These are phyloP conservation scores for Capronia epimyces DNA, from an alignment of 2,329 filamentous ascomycete genomes.

Conservation along the genomic window DNA sequence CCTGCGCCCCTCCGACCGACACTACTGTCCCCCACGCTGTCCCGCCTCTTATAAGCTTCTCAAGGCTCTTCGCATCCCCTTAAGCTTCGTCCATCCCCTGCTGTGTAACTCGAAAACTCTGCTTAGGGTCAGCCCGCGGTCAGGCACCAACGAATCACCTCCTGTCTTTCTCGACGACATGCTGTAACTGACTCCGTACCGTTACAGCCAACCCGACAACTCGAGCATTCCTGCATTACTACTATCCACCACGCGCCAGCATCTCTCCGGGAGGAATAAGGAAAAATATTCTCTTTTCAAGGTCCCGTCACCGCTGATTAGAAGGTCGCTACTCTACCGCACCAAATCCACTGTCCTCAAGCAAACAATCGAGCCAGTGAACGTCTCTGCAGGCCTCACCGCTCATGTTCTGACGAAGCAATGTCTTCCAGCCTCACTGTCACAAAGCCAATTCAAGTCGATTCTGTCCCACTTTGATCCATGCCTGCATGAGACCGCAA, in stretches of 20 bases:
- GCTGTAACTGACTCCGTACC: too few relatives aligned
- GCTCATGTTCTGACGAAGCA: constrained; percentile 3
- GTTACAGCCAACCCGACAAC: too few relatives aligned
- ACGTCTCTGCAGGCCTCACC: constrained; percentile 5
- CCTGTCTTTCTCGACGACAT: too few relatives aligned
- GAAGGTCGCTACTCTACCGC: constrained; percentile 24
- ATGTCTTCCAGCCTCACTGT: constrained; percentile 10
- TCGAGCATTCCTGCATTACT: constrained; percentile 2
- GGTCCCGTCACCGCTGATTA: constrained; percentile 23
- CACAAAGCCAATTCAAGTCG: constrained; percentile 2
- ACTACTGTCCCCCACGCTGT: constrained; percentile 1
- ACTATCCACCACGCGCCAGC: too few relatives aligned
- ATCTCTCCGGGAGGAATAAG: too few relatives aligned
- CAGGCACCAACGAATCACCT: constrained; percentile 10
- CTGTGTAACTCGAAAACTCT: constrained; percentile 1
- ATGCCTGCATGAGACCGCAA: constrained; percentile 23
- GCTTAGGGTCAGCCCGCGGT: constrained; percentile 9
- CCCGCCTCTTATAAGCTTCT: neutral
- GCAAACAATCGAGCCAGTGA: constrained; percentile 10
- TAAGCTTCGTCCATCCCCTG: neutral
- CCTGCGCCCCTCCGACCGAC: neutral
- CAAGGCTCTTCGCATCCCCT: neutral
- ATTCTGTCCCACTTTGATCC: constrained; percentile 17
- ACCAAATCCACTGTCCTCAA: constrained; percentile 12
- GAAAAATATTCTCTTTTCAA: constrained; percentile 13